Conservation (phyloP, 2,329 filamentous ascomycete species). For the Hansfordia pulvinata region DNA sequence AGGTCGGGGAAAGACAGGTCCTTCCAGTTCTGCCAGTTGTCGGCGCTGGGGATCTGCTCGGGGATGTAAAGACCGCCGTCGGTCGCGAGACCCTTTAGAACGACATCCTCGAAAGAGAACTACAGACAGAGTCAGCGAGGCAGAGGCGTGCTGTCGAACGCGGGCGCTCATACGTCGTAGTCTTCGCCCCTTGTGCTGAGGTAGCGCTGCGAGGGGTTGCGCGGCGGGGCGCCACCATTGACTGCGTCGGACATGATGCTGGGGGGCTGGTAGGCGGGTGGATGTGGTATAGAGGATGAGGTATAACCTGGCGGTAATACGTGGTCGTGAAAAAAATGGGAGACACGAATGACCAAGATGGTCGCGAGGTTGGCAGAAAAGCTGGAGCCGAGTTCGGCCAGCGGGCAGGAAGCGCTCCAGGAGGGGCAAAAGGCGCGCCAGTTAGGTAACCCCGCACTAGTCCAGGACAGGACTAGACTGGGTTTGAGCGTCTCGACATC, state of each 20-base stretch:
- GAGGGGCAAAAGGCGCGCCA: no score
- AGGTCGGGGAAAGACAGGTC: slow-evolving; percentile 69
- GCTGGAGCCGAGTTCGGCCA: slow-evolving; percentile 8
- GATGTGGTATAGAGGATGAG: neutral
- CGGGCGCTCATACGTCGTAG: slow-evolving; percentile 23
- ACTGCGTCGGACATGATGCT: slow-evolving; percentile 23
- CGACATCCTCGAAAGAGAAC: slow-evolving; percentile 84
- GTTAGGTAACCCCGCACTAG: no score
- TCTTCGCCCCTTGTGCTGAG: slow-evolving; percentile 37
- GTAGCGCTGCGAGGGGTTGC: slow-evolving; percentile 33
- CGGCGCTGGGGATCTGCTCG: slow-evolving; percentile 53
- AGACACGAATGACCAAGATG: no score
- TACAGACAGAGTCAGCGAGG: slow-evolving; percentile 19
- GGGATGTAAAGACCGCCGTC: slow-evolving; percentile 88
- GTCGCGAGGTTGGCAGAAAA: no score
- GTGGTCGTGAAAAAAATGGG: slow-evolving; percentile 4
- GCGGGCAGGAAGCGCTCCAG: no score
- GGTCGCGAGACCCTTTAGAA: slow-evolving; percentile 74
- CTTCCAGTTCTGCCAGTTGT: slow-evolving; percentile 57
- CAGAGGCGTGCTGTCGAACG: slow-evolving; percentile 5
- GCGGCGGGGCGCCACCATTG: slow-evolving; percentile 22
- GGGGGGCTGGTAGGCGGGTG: neutral
- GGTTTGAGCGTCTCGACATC: no score
- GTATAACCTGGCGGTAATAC: slow-evolving; percentile 4
- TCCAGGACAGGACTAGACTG: no score